Evolutionary conservation across 2,329 filamentous ascomycete species (phyloP), one percentile per base, ranked within the genome.

Genomic region (Aspergillus ruber): DNA sequence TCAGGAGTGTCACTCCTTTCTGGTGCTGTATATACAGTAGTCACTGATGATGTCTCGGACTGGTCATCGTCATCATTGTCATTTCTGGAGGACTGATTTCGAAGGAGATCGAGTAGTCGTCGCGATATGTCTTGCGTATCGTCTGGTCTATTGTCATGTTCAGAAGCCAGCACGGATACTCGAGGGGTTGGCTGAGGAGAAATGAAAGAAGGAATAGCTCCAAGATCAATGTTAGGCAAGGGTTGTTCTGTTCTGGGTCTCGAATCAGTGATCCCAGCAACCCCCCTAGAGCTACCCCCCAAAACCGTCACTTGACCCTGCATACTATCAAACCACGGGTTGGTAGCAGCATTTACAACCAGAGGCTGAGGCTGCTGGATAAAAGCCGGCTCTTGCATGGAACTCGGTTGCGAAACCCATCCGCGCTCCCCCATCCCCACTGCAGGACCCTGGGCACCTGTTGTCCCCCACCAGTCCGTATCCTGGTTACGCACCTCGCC

Each of bases 11-110:
- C 48, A 12, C 40, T 42, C 1, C 38, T 50, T 33, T 62, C 59
- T 7, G 49, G 49, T 2, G 60, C 61, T 38, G 61, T 64, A 42
- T 57, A 62, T 17, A 60, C 53, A 18, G 58, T 23, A 36, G 43
- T 35, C 21, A 27, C 49, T n/a, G 35, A 52, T 32, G 8, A 35
- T 8, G 39, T 45, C 27, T 25, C 43, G 13, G 35, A 23, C 43
- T 17, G 12, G 8, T 39, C 18, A 17, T 39, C 17, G 9, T 17
- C 9, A 23, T 36, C 38, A 7, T 18, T 23, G 41, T 27, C 20
- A 38, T 21, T 39, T 8, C 4, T 18, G 8, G 10, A 18, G 5
- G 36, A 5, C 10, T 20, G 2, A 6, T 18, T 39, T 6, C 4
- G 8, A 12, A 18, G 36, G 36, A 18, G 10, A 4, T 17, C 15